Base-by-base conservation (phyloP, 768 basidiomycete species). In the Heimioporus sp. region DNA sequence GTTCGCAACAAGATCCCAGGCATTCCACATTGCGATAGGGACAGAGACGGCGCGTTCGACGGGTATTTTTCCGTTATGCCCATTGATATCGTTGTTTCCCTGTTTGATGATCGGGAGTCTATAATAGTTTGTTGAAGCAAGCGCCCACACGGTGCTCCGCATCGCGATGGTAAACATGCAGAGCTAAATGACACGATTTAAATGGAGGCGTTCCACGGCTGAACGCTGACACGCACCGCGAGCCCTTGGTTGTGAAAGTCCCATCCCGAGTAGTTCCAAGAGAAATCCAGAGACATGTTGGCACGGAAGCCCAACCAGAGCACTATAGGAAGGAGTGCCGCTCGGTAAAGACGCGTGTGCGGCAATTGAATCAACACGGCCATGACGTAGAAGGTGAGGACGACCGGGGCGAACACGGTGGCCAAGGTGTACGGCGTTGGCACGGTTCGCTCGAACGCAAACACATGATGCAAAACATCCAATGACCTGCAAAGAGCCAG, bases 341-440 rank as follows among this genome's bases (percentile, higher is more conserved):
- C 52, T 42, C 81, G 77, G 50, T 77, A 62, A 4, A 66, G 43
- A 41, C 67, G 65, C 1, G 82, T 81, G 31, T 65, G 65, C 0
- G 78, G 78, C 13, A 76, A 61, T 36, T 80, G 69, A 8, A 83
- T 79, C 44, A 86, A 72, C 32, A 81, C 62, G 12, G 82, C 82
- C 48, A 79, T 78, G 11, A 59, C 65, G 69, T 79, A 81, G 64
- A 78, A 81, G 51, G 69, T 69, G 20, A 77, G 49, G 1, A 79
- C 19, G 15, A 74, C 64, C 2, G 79, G 80, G 15, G 77, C 21
- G 31, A 81, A 53, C 44, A 72, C 65, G 10, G 69, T 69, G n/a
- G 47, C 30, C 61, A 58, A 57, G 73, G 73, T 24, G 69, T 66
- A 43, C 15, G 51, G 56, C 5, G 67, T 65, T 39, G 59, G 48